Base-by-base conservation (phyloP, 176 grass and related monocot species). In the Carex kokanica region DNA sequence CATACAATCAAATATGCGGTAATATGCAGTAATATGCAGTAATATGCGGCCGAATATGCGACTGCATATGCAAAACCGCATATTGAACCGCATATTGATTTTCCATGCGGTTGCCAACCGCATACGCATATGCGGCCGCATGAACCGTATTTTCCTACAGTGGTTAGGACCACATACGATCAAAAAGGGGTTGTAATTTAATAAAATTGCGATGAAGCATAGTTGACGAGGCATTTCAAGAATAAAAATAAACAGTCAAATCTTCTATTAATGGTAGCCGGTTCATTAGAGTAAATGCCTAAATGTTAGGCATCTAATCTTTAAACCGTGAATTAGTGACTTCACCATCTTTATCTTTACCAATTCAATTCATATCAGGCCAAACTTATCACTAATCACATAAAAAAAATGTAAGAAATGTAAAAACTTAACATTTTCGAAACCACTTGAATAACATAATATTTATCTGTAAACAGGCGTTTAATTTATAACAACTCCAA, bases 231-330 rank as follows among this genome's bases (percentile, higher is more conserved):
- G 29, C 6, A 29, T 29, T 53, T 16, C 2, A 25, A 54, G 51
- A 53, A 53, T 53, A 75, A 74, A 36, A 36, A 74, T 27, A 52
- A 74, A 74, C 4, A 25, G 41, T 74, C 70, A 74, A 74, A 74
- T 41, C 11, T 74, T 47, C 43, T 61, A 74, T 20, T 24, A 61
- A 61, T 61, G 59, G 59, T 24, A 59, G 21, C 59, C 70, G 0
- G 41, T 74, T 74, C n/a, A 25, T 74, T 6, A 45, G 6, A 43
- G 70, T 49, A 49, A 73, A 73, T 9, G 69, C 29, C 60, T 66
- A 67, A 67, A 45, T 25, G 70, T 51, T 52, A 74, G 70, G 70
- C 70, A 53, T 25, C 41, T 72, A 11, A 24, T 21, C 16, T 43
- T 74, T 52, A 51, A 74, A 51, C 25, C 24, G 24, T 14, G 1